These are phyloP conservation scores for Daldinia bambusicola DNA, from an alignment of 495 filamentous ascomycete species.

Conservation along the genomic window DNA sequence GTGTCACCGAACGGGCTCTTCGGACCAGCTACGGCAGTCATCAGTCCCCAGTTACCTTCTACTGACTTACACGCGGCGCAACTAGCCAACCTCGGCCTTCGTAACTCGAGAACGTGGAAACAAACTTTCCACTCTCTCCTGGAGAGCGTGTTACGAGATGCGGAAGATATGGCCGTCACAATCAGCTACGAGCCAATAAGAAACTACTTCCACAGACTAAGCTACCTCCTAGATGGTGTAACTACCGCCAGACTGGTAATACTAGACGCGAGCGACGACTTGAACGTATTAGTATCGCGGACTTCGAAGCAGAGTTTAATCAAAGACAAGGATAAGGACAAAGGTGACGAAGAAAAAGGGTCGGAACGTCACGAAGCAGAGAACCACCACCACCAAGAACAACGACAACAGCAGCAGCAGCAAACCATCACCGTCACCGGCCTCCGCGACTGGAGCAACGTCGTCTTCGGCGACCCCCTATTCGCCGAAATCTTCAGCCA, in stretches of 20 bases:
- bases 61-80: conserved; percentile 14
- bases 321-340: conserved; percentile 11
- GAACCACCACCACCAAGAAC: neutral
- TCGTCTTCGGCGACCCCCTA: conserved; percentile 69
- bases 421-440: conserved; percentile 46
- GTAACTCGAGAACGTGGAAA: conserved; percentile 51
- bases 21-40: conserved; percentile 50
- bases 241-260: conserved; percentile 52
- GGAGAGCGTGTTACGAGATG: conserved; percentile 56
- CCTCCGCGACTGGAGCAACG: conserved; percentile 61
- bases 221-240: conserved; percentile 54
- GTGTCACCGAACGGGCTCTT: conserved; percentile 54
- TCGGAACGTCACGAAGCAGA: neutral
- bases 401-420: neutral
- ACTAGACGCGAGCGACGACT: conserved; percentile 49
- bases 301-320: conserved; percentile 12
- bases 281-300: conserved; percentile 49
- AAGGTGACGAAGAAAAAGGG: neutral
- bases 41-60: conserved; percentile 22
- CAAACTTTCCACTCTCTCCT: conserved; percentile 59
- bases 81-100: conserved; percentile 15
- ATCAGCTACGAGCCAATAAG: conserved; percentile 55
- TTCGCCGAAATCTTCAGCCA: conserved; percentile 62
- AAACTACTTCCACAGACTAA: conserved; percentile 50
- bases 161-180: conserved; percentile 58